A percentile compares a stretch with the other conserved stretches of the same genome.
phyloP scores from a whole-genome alignment of 2,329 filamentous ascomycete genomes.

The Dryadomyces sulphureus region DNA sequence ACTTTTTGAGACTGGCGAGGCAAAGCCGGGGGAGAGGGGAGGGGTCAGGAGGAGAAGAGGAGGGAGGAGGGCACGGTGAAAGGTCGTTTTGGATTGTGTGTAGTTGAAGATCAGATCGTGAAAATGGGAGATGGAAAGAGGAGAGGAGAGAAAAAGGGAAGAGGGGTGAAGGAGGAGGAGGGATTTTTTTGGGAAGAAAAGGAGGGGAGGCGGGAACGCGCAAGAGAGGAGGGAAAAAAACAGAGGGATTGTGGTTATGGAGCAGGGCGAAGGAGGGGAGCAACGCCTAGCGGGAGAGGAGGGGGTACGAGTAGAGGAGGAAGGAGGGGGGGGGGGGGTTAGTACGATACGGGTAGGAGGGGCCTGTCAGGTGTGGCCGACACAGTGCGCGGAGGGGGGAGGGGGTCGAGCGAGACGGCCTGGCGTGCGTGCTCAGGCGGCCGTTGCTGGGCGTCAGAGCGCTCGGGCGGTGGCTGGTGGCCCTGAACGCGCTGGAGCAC shows the following conservation, averaged over 20 bases:
- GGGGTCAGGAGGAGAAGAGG: neutral
- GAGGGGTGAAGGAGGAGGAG: conserved; percentile 13
- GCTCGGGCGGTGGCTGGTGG: neutral
- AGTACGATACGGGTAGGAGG: too few species aligned
- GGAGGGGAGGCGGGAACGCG: conserved; percentile 9
- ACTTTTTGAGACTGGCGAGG: neutral
- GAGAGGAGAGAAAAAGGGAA: conserved; percentile 10
- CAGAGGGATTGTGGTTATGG: conserved; percentile 5
- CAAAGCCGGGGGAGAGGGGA: neutral
- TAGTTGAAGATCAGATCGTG: neutral
- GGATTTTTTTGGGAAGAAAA: conserved; percentile 11
- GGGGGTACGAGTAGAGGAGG: conserved; percentile 6
- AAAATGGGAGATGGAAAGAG: conserved; percentile 7
- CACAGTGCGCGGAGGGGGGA: neutral
- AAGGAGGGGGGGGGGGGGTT: conserved; percentile 13
- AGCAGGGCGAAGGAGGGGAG: conserved; percentile 6
- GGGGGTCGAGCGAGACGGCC: neutral
- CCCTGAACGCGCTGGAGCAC: neutral
- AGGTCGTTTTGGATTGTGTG: neutral
- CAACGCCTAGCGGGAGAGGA: conserved; percentile 11
- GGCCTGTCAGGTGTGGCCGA: neutral
- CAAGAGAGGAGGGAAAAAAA: conserved; percentile 9
- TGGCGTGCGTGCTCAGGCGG: neutral
- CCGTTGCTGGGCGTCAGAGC: neutral
- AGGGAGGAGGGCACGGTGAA: neutral